A percentile compares a stretch with the other conserved stretches of the same genome.
These are phyloP conservation scores for Apiospora pterosperma DNA, from an alignment of 2,329 filamentous ascomycete genomes.

Conservation along the genomic window DNA sequence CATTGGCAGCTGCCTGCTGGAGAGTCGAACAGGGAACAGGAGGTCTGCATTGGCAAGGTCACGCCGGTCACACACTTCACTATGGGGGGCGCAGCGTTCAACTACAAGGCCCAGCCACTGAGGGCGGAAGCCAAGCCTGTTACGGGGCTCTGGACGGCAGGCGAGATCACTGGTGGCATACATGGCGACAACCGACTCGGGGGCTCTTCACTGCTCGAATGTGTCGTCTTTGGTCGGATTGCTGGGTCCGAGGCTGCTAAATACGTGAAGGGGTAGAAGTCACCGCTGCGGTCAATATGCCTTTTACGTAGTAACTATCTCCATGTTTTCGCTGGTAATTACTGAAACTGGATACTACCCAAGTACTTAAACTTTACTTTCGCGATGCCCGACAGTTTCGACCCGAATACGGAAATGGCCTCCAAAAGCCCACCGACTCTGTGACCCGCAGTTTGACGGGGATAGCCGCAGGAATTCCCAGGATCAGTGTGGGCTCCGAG, in stretches of 20 bases:
- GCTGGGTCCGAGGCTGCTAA: slow-evolving; percentile 48
- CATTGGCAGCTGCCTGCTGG: slow-evolving; percentile 47
- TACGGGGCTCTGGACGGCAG: slow-evolving; percentile 57
- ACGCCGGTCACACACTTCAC: slow-evolving; percentile 65
- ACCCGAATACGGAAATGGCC: neutral
- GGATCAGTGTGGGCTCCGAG: slow-evolving; percentile 13
- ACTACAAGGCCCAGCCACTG: slow-evolving; percentile 49
- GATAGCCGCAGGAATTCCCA: slow-evolving; percentile 10
- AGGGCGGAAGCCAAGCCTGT: slow-evolving; percentile 37
- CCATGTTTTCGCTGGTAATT: no score
- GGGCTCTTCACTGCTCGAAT: slow-evolving; percentile 60
- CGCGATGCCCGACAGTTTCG: neutral
- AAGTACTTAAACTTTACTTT: no score
- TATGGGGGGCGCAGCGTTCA: slow-evolving; percentile 62
- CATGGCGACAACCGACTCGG: slow-evolving; percentile 62
- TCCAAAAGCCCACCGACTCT: neutral
- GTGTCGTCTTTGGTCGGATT: slow-evolving; percentile 60
- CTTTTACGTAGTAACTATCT: no score
- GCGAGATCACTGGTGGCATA: slow-evolving; percentile 62
- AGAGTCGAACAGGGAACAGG: slow-evolving; percentile 44
- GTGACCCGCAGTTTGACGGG: neutral
- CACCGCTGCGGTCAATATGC: neutral
- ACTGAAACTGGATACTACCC: no score
- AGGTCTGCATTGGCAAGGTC: slow-evolving; percentile 55
- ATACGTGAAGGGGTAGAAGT: neutral